Percentiles rank a stretch among this genome's conserved stretches.
Evolutionary conservation across 1,139 yeast genomes (phyloP).

Genomic region (Yarrowia galli): DNA sequence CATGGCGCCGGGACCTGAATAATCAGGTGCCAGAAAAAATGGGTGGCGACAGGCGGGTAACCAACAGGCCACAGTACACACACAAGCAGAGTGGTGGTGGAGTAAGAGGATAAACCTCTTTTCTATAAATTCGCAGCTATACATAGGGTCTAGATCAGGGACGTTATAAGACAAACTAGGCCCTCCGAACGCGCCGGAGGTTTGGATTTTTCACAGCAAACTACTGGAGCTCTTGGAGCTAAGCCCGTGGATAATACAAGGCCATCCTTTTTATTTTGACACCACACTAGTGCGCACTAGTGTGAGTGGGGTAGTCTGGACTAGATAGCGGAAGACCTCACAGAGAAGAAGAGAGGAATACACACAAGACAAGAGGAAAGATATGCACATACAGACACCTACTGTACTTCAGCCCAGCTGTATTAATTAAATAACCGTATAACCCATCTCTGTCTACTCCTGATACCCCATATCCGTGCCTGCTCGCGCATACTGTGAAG

Average conservation of each 20-base stretch:
- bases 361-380: no score
- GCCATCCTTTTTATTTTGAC: conserved; percentile 10
- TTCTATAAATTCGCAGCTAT: not conserved
- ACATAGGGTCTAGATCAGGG: conserved; percentile 31
- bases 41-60: conserved; percentile 20
- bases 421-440: conserved; percentile 21
- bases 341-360: not conserved
- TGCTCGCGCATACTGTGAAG: conserved; percentile 22
- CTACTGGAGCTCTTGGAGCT: conserved; percentile 4
- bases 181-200: conserved; percentile 26
- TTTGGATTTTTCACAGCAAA: conserved; percentile 8
- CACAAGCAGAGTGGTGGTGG: not conserved
- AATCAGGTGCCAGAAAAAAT: not conserved
- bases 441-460: conserved; percentile 5
- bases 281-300: conserved; percentile 14
- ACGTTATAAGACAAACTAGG: conserved; percentile 8
- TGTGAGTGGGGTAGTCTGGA: conserved; percentile 24
- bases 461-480: conserved; percentile 29
- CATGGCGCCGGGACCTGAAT: not conserved
- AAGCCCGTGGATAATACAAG: conserved; percentile 14
- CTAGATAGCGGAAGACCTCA: conserved; percentile 4
- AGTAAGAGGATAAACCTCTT: not conserved
- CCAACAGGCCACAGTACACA: not conserved
- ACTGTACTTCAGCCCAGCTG: conserved; percentile 15
- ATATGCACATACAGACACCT: no score